phyloP scores from a whole-genome alignment of 345 rosid genomes.

The Linum usitatissimum region DNA sequence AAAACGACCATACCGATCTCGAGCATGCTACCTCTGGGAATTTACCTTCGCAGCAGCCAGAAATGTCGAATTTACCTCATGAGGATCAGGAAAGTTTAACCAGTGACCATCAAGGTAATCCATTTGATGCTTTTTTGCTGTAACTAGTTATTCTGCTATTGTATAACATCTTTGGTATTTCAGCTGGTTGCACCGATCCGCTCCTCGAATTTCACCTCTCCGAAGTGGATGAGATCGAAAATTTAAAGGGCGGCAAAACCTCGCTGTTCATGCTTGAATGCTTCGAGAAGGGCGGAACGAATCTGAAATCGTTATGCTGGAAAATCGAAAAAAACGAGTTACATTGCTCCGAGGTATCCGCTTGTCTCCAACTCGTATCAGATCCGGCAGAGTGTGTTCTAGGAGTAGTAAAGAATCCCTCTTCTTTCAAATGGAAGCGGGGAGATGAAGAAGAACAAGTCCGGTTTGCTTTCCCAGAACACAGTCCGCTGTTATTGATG shows the following conservation, averaged over 20 bases:
- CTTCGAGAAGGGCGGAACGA: not conserved
- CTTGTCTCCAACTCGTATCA: not conserved
- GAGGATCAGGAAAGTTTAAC: not conserved
- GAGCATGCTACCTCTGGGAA: not conserved
- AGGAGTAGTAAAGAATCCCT: not conserved
- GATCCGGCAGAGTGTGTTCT: not conserved
- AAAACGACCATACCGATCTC: not conserved
- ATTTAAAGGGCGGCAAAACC: not conserved
- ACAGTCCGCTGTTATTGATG: not conserved
- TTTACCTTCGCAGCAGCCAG: too few species aligned
- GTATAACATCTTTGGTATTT: too few species aligned
- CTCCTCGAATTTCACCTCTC: too few species aligned
- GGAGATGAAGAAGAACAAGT: not conserved
- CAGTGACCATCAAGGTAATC: not conserved
- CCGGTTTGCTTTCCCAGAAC: not conserved
- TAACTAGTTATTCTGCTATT: too few species aligned
- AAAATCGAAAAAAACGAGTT: not conserved
- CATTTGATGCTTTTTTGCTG: not conserved
- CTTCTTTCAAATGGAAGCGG: not conserved
- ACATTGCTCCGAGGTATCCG: not conserved
- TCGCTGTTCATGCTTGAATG: not conserved
- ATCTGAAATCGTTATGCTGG: not conserved
- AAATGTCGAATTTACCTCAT: not conserved
- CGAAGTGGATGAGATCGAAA: too few species aligned
- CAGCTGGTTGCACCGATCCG: too few species aligned